Evolutionary conservation across 2,329 filamentous ascomycete species (phyloP).

Genomic region (Chrysosphaeria jannelii): DNA sequence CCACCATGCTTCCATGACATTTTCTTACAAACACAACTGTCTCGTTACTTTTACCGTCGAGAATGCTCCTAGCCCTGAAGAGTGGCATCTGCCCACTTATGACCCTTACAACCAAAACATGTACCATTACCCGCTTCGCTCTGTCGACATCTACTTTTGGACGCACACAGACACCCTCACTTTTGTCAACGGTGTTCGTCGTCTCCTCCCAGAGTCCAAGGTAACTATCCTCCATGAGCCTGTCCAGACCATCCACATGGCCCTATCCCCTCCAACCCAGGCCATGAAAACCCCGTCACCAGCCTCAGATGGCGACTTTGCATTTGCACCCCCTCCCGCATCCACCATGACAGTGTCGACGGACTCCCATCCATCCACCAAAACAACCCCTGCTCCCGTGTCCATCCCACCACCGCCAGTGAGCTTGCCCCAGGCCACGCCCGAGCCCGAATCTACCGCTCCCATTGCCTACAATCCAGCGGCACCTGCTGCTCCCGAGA

Average conservation of each 20-base stretch:
- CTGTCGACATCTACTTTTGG: slow-evolving; percentile 56
- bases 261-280: slow-evolving; percentile 12
- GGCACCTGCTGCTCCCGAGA: slow-evolving; percentile 43
- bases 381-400: no score
- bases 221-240: slow-evolving; percentile 37
- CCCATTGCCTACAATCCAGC: slow-evolving; percentile 56
- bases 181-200: slow-evolving; percentile 36
- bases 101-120: slow-evolving; percentile 45
- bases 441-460: slow-evolving; percentile 15
- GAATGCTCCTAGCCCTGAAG: slow-evolving; percentile 16
- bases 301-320: slow-evolving; percentile 12
- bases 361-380: no score
- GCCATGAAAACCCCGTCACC: slow-evolving; percentile 2
- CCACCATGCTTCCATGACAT: slow-evolving; percentile 30
- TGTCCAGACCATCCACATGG: slow-evolving; percentile 5
- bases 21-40: slow-evolving; percentile 46
- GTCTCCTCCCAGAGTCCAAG: slow-evolving; percentile 28
- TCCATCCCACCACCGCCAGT: slow-evolving; percentile 9
- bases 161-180: slow-evolving; percentile 38
- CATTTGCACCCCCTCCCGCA: slow-evolving; percentile 13
- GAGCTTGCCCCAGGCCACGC: slow-evolving; percentile 7
- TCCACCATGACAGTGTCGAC: slow-evolving; percentile 2
- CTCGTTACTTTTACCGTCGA: slow-evolving; percentile 37
- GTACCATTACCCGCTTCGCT: slow-evolving; percentile 51
- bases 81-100: slow-evolving; percentile 50